Base-by-base conservation (phyloP, 768 basidiomycete genomes). In the Leccinum truebloodii region DNA sequence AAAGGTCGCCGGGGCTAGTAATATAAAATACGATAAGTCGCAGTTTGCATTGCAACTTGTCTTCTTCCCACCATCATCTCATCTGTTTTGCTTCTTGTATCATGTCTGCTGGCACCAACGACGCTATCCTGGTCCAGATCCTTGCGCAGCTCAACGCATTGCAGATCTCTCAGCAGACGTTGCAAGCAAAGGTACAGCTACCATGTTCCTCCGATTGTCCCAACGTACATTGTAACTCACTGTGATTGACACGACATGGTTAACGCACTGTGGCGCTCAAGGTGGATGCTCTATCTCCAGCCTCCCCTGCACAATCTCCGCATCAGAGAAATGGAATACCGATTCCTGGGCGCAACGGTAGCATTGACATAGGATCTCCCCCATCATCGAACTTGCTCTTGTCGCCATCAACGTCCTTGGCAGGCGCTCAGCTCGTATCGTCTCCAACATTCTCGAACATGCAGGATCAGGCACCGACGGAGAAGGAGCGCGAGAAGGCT, bases 111-210 rank as follows among this genome's bases (percentile, higher is more conserved):
- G 24, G 37, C 8, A 59, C 63, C 50, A 62, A 63, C 58, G 87
- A 90, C 60, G 84, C 86, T 13, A 73, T 87, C 7, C 77, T 94
- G 52, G 81, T 82, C 0, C 88, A 92, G 72, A 93, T 94, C 58
- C 79, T 93, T 9, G 75, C 78, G 6, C 87, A 88, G 75, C 82
- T 94, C 56, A 80, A 88, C 65, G 78, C 83, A 4, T 79, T 94
- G 68, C 88, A 90, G 71, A 74, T 87, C 52, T 85, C 85, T 53
- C 90, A 94, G 70, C 89, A 92, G 73, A 80, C 85, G 0, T 78
- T 94, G 68, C 88, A 92, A 65, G 86, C 89, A 24, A 91, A 94
- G 81, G 91, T 92, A 64, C 50, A 14, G 34, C 44, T 10, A 24
- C 63, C 51, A n/a, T 54, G 32, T 58, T 37, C 48, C 35, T 7